A percentile compares a stretch with the other conserved stretches of the same genome.
These are phyloP conservation scores for Exophiala phaeomuriformis DNA, from an alignment of 2,329 filamentous ascomycete genomes.

Conservation along the genomic window DNA sequence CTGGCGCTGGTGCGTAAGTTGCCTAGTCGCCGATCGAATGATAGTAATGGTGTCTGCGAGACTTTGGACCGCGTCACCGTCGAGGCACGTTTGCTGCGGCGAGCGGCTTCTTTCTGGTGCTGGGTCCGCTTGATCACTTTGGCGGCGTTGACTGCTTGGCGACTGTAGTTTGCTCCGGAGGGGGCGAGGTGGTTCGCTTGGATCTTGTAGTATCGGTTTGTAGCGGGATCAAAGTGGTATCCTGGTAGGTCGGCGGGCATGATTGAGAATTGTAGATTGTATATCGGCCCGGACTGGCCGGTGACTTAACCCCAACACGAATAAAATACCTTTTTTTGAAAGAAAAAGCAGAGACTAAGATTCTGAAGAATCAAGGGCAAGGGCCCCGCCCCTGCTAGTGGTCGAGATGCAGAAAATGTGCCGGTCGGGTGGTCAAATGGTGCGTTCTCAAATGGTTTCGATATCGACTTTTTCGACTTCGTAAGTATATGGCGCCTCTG, in stretches of 20 bases:
- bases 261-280: background rate
- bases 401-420: too few relatives aligned
- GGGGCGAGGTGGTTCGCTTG: slow-evolving; percentile 46
- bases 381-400: too few relatives aligned
- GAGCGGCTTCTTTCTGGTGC: slow-evolving; percentile 20
- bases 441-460: too few relatives aligned
- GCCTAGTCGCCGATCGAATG: slow-evolving; percentile 15
- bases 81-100: background rate
- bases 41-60: slow-evolving; percentile 19
- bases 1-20: slow-evolving; percentile 1
- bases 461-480: too few relatives aligned
- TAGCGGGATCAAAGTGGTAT: slow-evolving; percentile 13
- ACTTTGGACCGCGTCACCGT: slow-evolving; percentile 20
- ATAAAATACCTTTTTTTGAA: too few relatives aligned
- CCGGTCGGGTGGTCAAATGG: too few relatives aligned
- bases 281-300: too few relatives aligned
- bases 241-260: slow-evolving; percentile 26
- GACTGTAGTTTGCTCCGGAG: slow-evolving; percentile 46
- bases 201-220: slow-evolving; percentile 55
- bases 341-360: too few relatives aligned
- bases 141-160: slow-evolving; percentile 53
- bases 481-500: too few relatives aligned
- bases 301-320: too few relatives aligned
- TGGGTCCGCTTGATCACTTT: slow-evolving; percentile 38
- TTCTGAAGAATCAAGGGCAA: too few relatives aligned